Evolutionary conservation across 164 flowering plant species (phyloP), one percentile per base, ranked within the genome.

Genomic region (Nymphaea thermarum): DNA sequence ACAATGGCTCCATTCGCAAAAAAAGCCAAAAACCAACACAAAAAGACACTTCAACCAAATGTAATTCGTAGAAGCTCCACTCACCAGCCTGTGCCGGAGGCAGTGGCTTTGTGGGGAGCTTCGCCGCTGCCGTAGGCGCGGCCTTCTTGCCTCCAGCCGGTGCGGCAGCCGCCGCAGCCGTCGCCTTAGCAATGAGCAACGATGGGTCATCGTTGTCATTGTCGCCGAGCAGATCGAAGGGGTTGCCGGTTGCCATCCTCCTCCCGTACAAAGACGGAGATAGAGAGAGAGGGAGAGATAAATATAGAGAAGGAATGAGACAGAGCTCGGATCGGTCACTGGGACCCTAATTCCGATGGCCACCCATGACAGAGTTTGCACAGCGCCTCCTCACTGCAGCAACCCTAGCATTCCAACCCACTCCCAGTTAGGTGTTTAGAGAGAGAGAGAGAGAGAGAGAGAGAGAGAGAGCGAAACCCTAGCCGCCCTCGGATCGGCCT

Each of bases 71-170:
- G 11, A 17, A 62, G 7, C 15, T 62, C 42, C 17, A 62, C 82
- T 80, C 68, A 90, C 96, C 92, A 76, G 93, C 86, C 76, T 90
- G 91, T 66, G 91, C 77, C 3, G 92, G 94, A 70, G 94, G 90
- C 6, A 77, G 78, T 3, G 96, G 93, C 81, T 87, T 88, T 61
- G 89, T 66, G 2, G 97, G 94, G 45, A 78, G 47, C 64, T 73
- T 71, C 42, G 74, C 72, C 42, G 44, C 62, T 41, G 70, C 73
- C 73, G 68, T 71, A 42, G 68, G 53, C 65, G 72, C 75, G 11
- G 73, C 18, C 18, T 77, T 75, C 72, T 85, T 74, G 71, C 66
- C 71, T 41, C 64, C 41, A 11, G 25, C 64, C 36, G 0, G 3
- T 0, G 25, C 10, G 16, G 25, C 8, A 3, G 7, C 42, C 12